phyloP scores from a whole-genome alignment of 139 green algal genomes.

The Astrephomene gubernaculifera region DNA sequence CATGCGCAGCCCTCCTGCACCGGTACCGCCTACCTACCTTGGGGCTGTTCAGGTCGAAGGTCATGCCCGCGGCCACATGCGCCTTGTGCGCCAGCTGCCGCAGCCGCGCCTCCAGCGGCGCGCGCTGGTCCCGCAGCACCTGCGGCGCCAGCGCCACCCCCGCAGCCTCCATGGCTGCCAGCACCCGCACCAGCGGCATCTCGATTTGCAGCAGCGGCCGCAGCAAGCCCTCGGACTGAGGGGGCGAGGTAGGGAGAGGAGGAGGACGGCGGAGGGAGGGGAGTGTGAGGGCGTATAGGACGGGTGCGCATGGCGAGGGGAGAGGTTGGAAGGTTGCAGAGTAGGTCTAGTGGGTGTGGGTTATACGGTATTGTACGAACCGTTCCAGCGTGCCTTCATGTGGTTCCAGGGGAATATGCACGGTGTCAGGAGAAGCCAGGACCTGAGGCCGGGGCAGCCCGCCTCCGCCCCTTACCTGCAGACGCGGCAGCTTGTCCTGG shows the following conservation, averaged over 20 bases:
- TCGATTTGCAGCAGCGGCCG: conserved; percentile 50
- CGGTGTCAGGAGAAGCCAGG: too few relatives aligned
- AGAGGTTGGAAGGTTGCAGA: too few relatives aligned
- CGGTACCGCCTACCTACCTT: too few relatives aligned
- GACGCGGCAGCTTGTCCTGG: conserved; percentile 32
- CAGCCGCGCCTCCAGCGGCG: conserved; percentile 66
- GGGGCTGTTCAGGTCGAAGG: conserved; percentile 52
- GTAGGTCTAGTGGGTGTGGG: too few relatives aligned
- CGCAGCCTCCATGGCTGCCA: conserved; percentile 75
- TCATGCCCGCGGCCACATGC: conserved; percentile 38
- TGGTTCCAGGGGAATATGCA: too few relatives aligned
- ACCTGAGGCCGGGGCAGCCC: too few relatives aligned
- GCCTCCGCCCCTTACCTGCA: conserved; percentile 34
- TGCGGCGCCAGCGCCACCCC: conserved; percentile 69
- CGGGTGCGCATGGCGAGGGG: too few relatives aligned
- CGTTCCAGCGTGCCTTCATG: too few relatives aligned
- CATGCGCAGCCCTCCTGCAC: too few relatives aligned
- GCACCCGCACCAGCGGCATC: conserved; percentile 81
- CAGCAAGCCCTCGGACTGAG: conserved; percentile 17
- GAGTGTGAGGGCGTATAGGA: too few relatives aligned
- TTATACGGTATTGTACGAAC: too few relatives aligned
- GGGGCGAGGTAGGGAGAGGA: not conserved
- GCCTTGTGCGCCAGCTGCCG: conserved; percentile 63
- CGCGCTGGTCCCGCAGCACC: conserved; percentile 53
- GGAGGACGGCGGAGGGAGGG: not conserved